These are phyloP conservation scores for Neckera pumila DNA, from an alignment of 225 moss, liverwort and hornwort genomes.

Conservation along the genomic window DNA sequence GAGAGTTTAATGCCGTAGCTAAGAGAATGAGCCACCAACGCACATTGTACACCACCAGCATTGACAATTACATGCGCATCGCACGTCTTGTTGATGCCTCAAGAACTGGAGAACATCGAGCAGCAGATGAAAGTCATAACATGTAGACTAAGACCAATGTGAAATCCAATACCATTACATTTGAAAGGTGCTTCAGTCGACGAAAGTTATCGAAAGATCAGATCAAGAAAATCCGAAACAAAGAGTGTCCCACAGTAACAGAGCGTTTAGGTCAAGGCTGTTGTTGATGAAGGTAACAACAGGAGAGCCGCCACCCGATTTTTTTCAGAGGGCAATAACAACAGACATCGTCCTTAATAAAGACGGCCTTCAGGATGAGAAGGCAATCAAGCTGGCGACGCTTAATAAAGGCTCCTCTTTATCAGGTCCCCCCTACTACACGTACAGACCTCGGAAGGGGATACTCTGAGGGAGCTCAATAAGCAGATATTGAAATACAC, in stretches of 20 bases:
- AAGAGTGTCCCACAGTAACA: neutral
- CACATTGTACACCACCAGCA: conserved; percentile 1
- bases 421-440: neutral
- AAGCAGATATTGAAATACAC: neutral
- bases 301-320: neutral
- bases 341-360: conserved; percentile 6
- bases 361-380: conserved; percentile 1
- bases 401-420: neutral
- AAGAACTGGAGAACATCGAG: neutral
- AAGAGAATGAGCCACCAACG: neutral
- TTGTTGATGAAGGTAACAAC: neutral
- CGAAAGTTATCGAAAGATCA: neutral
- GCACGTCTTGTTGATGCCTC: neutral
- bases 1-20: neutral
- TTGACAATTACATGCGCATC: conserved; percentile 3
- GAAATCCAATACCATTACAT: neutral
- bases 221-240: conserved; percentile 4
- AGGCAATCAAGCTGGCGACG: neutral
- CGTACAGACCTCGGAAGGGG: neutral
- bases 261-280: neutral
- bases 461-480: neutral
- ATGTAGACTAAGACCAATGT: neutral
- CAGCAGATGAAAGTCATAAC: neutral
- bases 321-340: neutral
- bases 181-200: neutral